Percentiles rank a stretch among this genome's conserved stretches.
Conservation (phyloP, 164 flowering plant genomes). For the Magnolia kwangsiensis region DNA sequence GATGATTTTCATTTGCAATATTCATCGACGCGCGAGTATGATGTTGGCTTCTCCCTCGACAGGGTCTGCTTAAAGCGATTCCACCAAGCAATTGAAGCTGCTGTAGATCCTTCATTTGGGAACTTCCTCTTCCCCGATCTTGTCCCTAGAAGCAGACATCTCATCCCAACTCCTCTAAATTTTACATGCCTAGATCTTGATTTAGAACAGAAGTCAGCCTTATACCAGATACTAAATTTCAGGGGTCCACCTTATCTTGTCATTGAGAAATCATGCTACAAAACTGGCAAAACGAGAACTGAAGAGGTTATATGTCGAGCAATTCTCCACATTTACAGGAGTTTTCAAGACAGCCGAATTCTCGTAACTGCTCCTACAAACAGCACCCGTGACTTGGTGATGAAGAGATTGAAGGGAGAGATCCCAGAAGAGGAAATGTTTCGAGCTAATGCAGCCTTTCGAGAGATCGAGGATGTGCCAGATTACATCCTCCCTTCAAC, state of each 20-base stretch:
- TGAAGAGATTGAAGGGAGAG: conserved; percentile 23
- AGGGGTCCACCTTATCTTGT: conserved; percentile 34
- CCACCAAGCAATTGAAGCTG: conserved; percentile 40
- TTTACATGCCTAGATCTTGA: conserved; percentile 1
- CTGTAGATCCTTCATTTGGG: conserved; percentile 22
- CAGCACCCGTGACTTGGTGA: conserved; percentile 31
- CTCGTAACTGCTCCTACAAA: conserved; percentile 38
- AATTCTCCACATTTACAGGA: conserved; percentile 17
- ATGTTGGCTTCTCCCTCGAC: conserved; percentile 48
- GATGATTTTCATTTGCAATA: conserved; percentile 32
- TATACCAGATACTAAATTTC: conserved; percentile 20
- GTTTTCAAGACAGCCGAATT: conserved; percentile 12
- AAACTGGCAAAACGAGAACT: conserved; percentile 3
- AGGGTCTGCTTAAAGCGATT: conserved; percentile 42
- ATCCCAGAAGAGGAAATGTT: conserved; percentile 32
- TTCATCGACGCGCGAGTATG: conserved; percentile 20
- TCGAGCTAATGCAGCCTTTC: conserved; percentile 48
- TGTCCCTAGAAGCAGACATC: background rate
- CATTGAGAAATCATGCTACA: conserved; percentile 8
- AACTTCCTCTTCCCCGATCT: conserved; percentile 28
- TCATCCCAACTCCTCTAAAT: background rate
- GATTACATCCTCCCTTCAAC: conserved; percentile 30
- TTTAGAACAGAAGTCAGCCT: conserved; percentile 8
- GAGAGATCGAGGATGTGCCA: conserved; percentile 38
- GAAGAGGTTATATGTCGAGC: conserved; percentile 25